Evolutionary conservation across 2,329 filamentous ascomycete genomes (phyloP).

Genomic region (Trichoderma oligosporum): DNA sequence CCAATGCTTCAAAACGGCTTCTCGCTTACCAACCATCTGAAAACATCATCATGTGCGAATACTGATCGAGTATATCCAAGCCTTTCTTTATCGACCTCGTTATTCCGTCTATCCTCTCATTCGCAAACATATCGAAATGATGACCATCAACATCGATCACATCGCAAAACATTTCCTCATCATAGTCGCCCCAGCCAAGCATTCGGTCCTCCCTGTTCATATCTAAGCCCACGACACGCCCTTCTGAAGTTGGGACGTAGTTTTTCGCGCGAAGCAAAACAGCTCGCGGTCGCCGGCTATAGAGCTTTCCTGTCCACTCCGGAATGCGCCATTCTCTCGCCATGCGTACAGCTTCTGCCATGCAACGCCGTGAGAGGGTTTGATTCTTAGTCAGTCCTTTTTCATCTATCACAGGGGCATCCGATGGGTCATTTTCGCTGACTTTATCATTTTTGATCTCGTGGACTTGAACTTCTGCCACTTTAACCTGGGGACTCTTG

Average conservation of each 20-base stretch:
- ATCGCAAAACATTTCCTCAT: constrained; percentile 41
- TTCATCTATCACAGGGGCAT: constrained; percentile 19
- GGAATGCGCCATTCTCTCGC: constrained; percentile 41
- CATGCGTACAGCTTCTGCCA: constrained; percentile 42
- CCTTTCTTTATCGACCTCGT: constrained; percentile 27
- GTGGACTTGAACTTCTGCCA: too few relatives aligned
- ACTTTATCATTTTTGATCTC: constrained; percentile 20
- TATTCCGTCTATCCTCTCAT: constrained; percentile 28
- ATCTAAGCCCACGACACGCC: constrained; percentile 39
- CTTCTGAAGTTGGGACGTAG: constrained; percentile 33
- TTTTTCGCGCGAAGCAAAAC: constrained; percentile 46
- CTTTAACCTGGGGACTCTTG: background rate
- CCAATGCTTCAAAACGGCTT: background rate
- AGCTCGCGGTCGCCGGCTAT: constrained; percentile 36
- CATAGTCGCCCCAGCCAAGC: constrained; percentile 50
- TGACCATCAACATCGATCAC: constrained; percentile 50
- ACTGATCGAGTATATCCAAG: constrained; percentile 19
- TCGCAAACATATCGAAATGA: constrained; percentile 48
- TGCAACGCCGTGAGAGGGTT: constrained; percentile 37
- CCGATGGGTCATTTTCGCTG: constrained; percentile 10
- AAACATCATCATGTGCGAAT: constrained; percentile 18
- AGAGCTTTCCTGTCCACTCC: constrained; percentile 31
- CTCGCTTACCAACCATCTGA: background rate
- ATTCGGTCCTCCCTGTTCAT: constrained; percentile 38
- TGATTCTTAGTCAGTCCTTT: constrained; percentile 34